These are phyloP conservation scores for Sclerospora graminicola DNA, from an alignment of 352 stramenopile genomes.

Conservation along the genomic window DNA sequence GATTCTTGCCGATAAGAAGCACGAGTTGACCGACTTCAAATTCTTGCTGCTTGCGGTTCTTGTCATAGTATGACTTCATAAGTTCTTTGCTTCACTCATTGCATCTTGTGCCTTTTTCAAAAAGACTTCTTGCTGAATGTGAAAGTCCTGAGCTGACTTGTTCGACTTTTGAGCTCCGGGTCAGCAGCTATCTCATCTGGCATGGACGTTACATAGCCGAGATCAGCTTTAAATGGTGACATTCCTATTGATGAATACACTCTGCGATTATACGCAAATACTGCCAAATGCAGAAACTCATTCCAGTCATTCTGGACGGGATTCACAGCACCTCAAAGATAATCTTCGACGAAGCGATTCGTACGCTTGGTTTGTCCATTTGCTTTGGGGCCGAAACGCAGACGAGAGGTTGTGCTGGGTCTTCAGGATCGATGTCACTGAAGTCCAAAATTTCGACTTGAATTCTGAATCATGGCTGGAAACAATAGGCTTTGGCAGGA, in stretches of 20 bases:
- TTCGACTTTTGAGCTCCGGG: slow-evolving; percentile 2
- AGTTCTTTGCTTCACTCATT: slow-evolving; percentile 1
- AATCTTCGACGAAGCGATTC: neutral
- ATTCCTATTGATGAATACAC: slow-evolving; percentile 5
- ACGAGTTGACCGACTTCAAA: slow-evolving; percentile 1
- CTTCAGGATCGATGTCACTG: neutral
- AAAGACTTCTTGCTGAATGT: neutral
- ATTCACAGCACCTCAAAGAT: neutral
- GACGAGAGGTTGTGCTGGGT: neutral
- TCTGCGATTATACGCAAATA: slow-evolving; percentile 5
- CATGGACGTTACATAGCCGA: slow-evolving; percentile 7
- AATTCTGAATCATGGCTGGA: slow-evolving; percentile 3
- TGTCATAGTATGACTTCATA: slow-evolving; percentile 3
- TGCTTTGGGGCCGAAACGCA: neutral
- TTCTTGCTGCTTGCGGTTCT: slow-evolving; percentile 1
- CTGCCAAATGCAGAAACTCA: slow-evolving; percentile 3
- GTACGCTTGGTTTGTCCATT: neutral
- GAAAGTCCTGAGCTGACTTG: slow-evolving; percentile 1
- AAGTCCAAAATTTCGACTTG: slow-evolving; percentile 6
- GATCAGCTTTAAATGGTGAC: slow-evolving; percentile 1
- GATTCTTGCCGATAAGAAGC: neutral
- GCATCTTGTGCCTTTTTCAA: slow-evolving; percentile 2
- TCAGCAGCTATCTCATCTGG: slow-evolving; percentile 3
- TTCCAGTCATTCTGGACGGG: slow-evolving; percentile 4
- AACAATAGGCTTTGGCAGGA: neutral